Evolutionary conservation across 805 yeast genomes (phyloP).

Genomic region (Pichia cephalocereana): DNA sequence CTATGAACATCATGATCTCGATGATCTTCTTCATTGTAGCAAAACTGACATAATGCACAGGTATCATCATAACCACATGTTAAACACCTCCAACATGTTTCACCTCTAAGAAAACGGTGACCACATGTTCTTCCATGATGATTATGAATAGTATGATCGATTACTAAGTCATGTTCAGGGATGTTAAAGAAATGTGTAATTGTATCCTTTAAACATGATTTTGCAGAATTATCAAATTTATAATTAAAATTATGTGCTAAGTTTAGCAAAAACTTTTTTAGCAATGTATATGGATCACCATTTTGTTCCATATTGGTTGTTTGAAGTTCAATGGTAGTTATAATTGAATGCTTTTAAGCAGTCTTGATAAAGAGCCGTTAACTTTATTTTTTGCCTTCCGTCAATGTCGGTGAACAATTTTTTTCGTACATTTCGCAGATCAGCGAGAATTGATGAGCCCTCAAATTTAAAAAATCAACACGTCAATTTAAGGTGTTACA

Average conservation of each 20-base stretch:
- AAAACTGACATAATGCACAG: constrained; percentile 71
- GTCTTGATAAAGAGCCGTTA: too few species aligned
- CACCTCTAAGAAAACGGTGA: constrained; percentile 63
- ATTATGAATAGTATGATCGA: constrained; percentile 18
- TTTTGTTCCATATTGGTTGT: background rate
- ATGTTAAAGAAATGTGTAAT: constrained; percentile 2
- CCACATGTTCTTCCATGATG: constrained; percentile 71
- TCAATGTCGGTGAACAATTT: background rate
- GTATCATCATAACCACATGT: constrained; percentile 76
- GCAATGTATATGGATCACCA: background rate
- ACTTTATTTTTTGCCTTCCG: background rate
- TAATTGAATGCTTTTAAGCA: too few species aligned
- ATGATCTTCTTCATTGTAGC: constrained; percentile 66
- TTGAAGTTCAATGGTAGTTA: too few species aligned
- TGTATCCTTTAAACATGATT: background rate
- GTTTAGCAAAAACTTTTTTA: constrained; percentile 4
- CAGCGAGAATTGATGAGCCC: background rate
- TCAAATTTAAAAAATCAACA: background rate
- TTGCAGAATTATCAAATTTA: constrained; percentile 8
- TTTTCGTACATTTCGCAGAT: background rate
- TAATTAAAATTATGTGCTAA: constrained; percentile 4
- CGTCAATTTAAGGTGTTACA: too few species aligned
- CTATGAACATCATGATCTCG: constrained; percentile 62
- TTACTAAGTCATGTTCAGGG: constrained; percentile 8
- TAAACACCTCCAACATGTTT: constrained; percentile 69